Percentiles rank a stretch among this genome's conserved stretches.
phyloP scores from a whole-genome alignment of 371 early-diverging fungal genomes.

The Mucor indicus region DNA sequence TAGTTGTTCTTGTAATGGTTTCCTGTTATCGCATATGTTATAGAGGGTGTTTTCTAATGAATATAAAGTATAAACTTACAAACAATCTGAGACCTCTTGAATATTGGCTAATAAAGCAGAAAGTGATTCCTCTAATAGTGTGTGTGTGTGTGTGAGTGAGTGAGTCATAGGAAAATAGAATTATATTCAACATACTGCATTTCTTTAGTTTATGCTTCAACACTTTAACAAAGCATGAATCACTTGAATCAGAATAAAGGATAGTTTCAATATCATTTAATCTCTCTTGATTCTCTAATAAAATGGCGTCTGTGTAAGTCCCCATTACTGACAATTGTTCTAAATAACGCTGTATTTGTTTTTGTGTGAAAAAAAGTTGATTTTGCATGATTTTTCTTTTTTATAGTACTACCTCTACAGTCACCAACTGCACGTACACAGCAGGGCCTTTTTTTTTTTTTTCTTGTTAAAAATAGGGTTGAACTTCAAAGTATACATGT shows the following conservation, averaged over 20 bases:
- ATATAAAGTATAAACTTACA: conserved; percentile 36
- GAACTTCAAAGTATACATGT: too few species aligned
- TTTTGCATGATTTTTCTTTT: background rate
- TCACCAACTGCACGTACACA: conserved; percentile 74
- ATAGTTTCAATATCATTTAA: conserved; percentile 59
- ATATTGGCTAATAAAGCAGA: conserved; percentile 22
- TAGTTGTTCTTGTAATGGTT: conserved; percentile 63
- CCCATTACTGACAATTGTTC: conserved; percentile 68
- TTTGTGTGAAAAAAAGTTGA: conserved; percentile 3
- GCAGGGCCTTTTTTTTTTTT: conserved; percentile 50
- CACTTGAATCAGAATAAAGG: conserved; percentile 45
- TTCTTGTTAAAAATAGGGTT: too few species aligned
- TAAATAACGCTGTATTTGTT: conserved; percentile 61
- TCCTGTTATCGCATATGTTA: conserved; percentile 23
- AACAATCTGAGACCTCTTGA: conserved; percentile 43
- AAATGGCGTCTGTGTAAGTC: conserved; percentile 61
- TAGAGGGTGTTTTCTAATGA: too few species aligned
- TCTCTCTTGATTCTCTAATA: conserved; percentile 60
- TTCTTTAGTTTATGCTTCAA: conserved; percentile 53
- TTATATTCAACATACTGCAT: conserved; percentile 39
- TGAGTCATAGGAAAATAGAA: background rate
- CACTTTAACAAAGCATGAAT: conserved; percentile 50
- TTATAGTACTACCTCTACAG: conserved; percentile 79
- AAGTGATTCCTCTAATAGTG: conserved; percentile 2
- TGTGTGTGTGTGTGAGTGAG: background rate